Base-by-base conservation (phyloP, 164 flowering plant genomes). In the Pachysandra terminalis region DNA sequence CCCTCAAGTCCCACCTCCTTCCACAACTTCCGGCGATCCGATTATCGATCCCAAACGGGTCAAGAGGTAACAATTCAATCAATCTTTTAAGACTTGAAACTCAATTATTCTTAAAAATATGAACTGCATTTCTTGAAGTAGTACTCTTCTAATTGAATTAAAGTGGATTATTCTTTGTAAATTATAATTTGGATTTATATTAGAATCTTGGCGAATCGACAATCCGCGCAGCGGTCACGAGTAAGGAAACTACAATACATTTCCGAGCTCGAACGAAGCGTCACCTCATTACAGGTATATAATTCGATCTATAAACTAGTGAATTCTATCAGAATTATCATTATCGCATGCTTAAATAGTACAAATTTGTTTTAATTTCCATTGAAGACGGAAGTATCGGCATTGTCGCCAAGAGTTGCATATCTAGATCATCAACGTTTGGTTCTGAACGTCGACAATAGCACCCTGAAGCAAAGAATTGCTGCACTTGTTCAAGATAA, bases 161-260 rank as follows among this genome's bases (percentile, higher is more conserved):
- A n/a, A n/a, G n/a, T n/a, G n/a, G n/a, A n/a, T n/a, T n/a, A n/a
- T 59, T 26, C 32, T 23, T 40, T 19, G 5, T 63, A 22, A 37
- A 37, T 5, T 19, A 13, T 14, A 13, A 3, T 32, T 21, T 49
- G 19, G 15, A 4, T 54, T 49, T 54, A 7, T 25, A 56, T 28
- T 65, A 91, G 97, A 78, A 91, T 91, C 67, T 67, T 91, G 75
- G 97, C 97, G 7, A 91, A 91, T 49, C 73, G 97, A 28, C 93
- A 91, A 81, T 91, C 97, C 0, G 97, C 97, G 0, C 97, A 91
- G 74, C 80, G 97, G 63, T 91, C 97, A 22, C 77, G 97, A 68
- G 90, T 89, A 69, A 85, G 93, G 75, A 91, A 91, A 74, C 74
- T 89, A 53, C 93, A 89, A 66, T 91, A 91, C 75, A 88, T 88